phyloP scores from a whole-genome alignment of 257 asterid genomes.

The Solanum arcanum region DNA sequence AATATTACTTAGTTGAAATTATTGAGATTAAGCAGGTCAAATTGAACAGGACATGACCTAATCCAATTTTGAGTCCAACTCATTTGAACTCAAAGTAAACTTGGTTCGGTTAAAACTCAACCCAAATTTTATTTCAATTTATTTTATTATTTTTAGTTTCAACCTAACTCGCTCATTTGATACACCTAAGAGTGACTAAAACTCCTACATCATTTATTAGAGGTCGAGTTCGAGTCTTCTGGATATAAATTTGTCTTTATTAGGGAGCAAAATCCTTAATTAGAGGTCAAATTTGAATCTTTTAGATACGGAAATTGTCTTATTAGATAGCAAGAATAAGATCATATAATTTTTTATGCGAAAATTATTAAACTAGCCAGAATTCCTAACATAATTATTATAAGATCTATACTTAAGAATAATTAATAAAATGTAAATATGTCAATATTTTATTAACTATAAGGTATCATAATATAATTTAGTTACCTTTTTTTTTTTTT shows the following conservation, averaged over 20 bases:
- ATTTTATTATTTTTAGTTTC: background rate
- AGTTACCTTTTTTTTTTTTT: no score
- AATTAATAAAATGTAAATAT: no score
- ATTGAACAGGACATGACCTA: background rate
- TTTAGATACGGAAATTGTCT: no score
- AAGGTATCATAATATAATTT: no score
- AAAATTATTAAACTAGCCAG: background rate
- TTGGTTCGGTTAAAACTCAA: background rate
- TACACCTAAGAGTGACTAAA: background rate
- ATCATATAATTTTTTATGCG: no score
- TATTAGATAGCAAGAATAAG: no score
- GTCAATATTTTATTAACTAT: background rate
- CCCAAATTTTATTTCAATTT: background rate
- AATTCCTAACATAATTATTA: background rate
- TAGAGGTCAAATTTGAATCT: no score
- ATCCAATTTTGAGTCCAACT: background rate
- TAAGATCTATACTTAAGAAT: background rate
- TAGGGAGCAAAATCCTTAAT: no score
- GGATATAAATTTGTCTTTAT: no score
- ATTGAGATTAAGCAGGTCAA: background rate
- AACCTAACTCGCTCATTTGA: background rate
- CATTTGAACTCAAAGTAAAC: background rate
- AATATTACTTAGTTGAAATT: no score
- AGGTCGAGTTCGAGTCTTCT: no score
- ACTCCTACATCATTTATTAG: no score